Conservation (phyloP, 106 monocot genomes). For the Allium sativum region DNA sequence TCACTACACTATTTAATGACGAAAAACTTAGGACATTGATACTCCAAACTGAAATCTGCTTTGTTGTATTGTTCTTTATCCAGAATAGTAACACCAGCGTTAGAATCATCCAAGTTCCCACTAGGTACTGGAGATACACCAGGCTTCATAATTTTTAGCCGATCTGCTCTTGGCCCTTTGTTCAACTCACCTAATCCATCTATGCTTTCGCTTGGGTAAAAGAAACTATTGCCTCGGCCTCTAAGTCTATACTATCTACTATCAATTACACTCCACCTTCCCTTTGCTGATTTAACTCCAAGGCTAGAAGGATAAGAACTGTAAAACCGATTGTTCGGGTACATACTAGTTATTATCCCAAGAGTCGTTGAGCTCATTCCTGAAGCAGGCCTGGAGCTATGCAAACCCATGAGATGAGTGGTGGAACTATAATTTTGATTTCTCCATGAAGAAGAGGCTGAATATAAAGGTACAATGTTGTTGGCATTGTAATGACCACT, state of each 20-base stretch:
- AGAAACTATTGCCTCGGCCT: slow-evolving; percentile 37
- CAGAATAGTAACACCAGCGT: slow-evolving; percentile 25
- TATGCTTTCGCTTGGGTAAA: slow-evolving; percentile 45
- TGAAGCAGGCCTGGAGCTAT: slow-evolving; percentile 29
- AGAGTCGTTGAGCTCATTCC: slow-evolving; percentile 39
- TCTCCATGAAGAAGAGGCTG: slow-evolving; percentile 22
- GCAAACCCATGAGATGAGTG: slow-evolving; percentile 41
- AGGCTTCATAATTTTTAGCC: slow-evolving; percentile 38
- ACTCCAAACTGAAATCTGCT: slow-evolving; percentile 44
- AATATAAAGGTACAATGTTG: slow-evolving; percentile 12
- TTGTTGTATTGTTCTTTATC: slow-evolving; percentile 53
- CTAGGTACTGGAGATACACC: slow-evolving; percentile 25
- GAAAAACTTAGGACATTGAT: slow-evolving; percentile 70
- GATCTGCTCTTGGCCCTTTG: slow-evolving; percentile 69
- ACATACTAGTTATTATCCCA: slow-evolving; percentile 38
- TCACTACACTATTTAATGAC: slow-evolving; percentile 89
- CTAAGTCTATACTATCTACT: slow-evolving; percentile 53
- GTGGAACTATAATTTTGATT: slow-evolving; percentile 34
- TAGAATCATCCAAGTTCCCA: slow-evolving; percentile 30
- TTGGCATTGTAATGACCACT: slow-evolving; percentile 27
- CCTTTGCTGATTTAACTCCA: slow-evolving; percentile 35
- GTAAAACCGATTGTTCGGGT: slow-evolving; percentile 46
- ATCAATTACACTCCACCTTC: slow-evolving; percentile 21
- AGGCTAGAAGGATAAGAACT: slow-evolving; percentile 26
- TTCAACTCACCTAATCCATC: slow-evolving; percentile 76